These are phyloP conservation scores for Priceomyces fermenticarens DNA, from an alignment of 805 yeast genomes.

Conservation along the genomic window DNA sequence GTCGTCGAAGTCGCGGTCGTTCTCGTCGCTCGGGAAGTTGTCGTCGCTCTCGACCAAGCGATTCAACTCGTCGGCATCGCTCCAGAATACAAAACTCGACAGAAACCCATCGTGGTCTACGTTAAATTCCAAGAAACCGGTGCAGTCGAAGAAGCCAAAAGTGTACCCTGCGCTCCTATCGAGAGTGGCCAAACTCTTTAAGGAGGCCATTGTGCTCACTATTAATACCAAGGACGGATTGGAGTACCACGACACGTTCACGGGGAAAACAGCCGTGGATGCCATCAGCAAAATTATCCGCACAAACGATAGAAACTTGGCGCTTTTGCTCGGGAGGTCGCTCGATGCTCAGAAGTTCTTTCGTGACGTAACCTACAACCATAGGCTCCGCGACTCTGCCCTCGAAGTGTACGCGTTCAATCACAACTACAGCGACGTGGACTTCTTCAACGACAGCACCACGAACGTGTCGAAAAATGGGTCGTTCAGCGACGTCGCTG, in stretches of 20 bases:
- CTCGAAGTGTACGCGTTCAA: slow-evolving; percentile 86
- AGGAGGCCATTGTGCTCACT: slow-evolving; percentile 64
- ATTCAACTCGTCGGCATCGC: slow-evolving; percentile 31
- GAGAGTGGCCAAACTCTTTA: slow-evolving; percentile 75
- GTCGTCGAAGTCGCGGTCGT: slow-evolving; percentile 39
- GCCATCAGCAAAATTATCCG: slow-evolving; percentile 80
- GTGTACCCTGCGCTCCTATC: slow-evolving; percentile 91
- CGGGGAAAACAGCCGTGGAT: slow-evolving; percentile 93
- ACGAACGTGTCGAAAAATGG: slow-evolving; percentile 25
- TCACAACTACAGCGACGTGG: slow-evolving; percentile 48
- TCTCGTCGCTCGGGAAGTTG: slow-evolving; percentile 38
- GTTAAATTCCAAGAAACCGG: slow-evolving; percentile 38
- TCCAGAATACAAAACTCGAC: slow-evolving; percentile 24
- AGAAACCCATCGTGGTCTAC: slow-evolving; percentile 28
- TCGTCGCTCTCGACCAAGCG: slow-evolving; percentile 42
- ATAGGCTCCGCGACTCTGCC: slow-evolving; percentile 81
- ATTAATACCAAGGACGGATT: slow-evolving; percentile 87
- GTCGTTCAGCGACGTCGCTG: slow-evolving; percentile 19
- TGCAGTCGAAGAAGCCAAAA: slow-evolving; percentile 52
- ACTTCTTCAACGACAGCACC: slow-evolving; percentile 33
- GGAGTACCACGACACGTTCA: slow-evolving; percentile 87
- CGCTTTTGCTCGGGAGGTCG: slow-evolving; percentile 83
- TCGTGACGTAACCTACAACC: slow-evolving; percentile 95
- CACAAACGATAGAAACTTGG: slow-evolving; percentile 88
- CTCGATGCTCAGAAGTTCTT: slow-evolving; percentile 91